phyloP scores from a whole-genome alignment of 345 rosid genomes.

The Trapa incisa region DNA sequence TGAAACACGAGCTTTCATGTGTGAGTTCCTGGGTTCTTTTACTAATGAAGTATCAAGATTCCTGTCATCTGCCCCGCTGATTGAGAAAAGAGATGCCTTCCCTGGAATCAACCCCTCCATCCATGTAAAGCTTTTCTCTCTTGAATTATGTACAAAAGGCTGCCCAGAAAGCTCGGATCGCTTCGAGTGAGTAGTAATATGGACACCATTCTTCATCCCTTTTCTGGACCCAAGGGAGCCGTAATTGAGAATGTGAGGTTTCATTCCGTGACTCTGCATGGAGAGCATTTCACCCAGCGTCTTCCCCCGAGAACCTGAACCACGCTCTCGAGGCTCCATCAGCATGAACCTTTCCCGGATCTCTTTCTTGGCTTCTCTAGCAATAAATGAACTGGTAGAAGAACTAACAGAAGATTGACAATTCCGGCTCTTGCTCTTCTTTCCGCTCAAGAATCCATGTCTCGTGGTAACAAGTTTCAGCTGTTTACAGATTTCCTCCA shows the following conservation, averaged over 20 bases:
- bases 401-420: neutral
- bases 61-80: neutral
- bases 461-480: neutral
- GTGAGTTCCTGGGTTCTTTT: neutral
- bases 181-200: neutral
- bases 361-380: conserved; percentile 19
- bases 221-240: neutral
- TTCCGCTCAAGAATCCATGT: conserved; percentile 8
- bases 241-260: neutral
- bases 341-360: conserved; percentile 21
- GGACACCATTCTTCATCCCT: neutral
- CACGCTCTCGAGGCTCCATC: conserved; percentile 16
- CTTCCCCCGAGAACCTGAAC: conserved; percentile 11
- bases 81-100: neutral
- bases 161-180: neutral
- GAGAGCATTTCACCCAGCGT: conserved; percentile 21
- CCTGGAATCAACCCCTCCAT: neutral
- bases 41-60: neutral
- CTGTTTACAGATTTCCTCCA: conserved; percentile 6
- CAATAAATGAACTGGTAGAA: conserved; percentile 11
- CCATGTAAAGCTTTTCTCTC: neutral
- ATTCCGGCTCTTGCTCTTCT: conserved; percentile 17
- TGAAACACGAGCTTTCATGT: neutral
- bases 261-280: conserved; percentile 8
- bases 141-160: neutral